Evolutionary conservation across 441 rosid genomes (phyloP).

Genomic region (Eruca vesicaria): DNA sequence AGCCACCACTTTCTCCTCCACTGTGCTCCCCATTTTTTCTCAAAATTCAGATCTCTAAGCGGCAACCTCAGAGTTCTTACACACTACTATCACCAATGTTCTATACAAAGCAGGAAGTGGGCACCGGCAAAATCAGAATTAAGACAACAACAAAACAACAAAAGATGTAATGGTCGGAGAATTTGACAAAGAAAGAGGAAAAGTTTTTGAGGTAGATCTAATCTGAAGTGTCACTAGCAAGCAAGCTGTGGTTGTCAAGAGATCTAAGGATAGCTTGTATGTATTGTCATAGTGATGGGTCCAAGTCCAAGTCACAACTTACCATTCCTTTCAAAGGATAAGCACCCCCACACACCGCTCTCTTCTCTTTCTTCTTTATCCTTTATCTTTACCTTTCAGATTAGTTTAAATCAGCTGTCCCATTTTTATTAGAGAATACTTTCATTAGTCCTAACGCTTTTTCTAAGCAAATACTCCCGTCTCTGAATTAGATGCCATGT

Average conservation of each 20-base stretch:
- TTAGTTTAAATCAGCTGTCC: not conserved
- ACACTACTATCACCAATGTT: not conserved
- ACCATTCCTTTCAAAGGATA: slow-evolving; percentile 29
- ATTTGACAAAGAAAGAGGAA: not conserved
- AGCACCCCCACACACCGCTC: not conserved
- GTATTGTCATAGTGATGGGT: slow-evolving; percentile 30
- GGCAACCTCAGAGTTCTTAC: slow-evolving; percentile 18
- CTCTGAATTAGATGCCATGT: slow-evolving; percentile 2
- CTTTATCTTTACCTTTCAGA: not conserved
- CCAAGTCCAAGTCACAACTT: slow-evolving; percentile 32
- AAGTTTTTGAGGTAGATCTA: slow-evolving; percentile 19
- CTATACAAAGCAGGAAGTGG: slow-evolving; percentile 1
- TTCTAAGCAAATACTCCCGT: not conserved
- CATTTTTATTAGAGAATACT: not conserved
- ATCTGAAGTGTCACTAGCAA: not conserved
- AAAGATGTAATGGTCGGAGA: slow-evolving; percentile 12
- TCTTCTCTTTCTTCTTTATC: not conserved
- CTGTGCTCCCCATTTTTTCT: slow-evolving; percentile 43
- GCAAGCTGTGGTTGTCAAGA: not conserved
- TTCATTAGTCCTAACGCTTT: not conserved
- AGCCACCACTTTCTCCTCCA: slow-evolving; percentile 68
- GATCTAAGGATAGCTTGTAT: slow-evolving; percentile 21
- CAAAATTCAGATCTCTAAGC: slow-evolving; percentile 29
- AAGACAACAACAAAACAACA: not conserved
- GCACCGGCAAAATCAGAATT: not conserved